A percentile compares a stretch with the other conserved stretches of the same genome.
Conservation (phyloP, 805 yeast genomes). For the Priceomyces carsonii region DNA sequence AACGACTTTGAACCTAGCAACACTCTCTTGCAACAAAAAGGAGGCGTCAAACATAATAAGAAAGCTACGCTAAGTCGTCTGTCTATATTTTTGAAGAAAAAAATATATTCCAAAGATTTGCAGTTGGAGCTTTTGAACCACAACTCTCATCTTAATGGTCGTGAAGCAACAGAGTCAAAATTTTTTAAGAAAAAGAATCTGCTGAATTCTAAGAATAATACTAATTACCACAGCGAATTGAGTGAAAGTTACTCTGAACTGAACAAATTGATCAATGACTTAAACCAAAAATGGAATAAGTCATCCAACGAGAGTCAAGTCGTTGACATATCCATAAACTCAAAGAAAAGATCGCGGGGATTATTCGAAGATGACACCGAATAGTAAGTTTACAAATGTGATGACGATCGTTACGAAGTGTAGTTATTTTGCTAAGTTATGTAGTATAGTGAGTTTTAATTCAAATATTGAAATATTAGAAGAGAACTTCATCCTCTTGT, state of each 20-base stretch:
- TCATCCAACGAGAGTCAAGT: conserved; percentile 14
- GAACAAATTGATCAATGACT: conserved; percentile 31
- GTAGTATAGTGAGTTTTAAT: too few relatives aligned
- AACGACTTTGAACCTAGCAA: too few relatives aligned
- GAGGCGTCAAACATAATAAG: too few relatives aligned
- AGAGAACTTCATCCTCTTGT: conserved; percentile 34
- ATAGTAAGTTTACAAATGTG: conserved; percentile 1
- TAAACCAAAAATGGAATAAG: conserved; percentile 44
- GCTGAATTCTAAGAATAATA: background rate
- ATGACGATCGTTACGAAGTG: conserved; percentile 8
- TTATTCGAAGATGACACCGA: conserved; percentile 17
- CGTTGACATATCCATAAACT: conserved; percentile 4
- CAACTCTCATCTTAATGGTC: conserved; percentile 6
- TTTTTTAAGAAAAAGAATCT: conserved; percentile 1
- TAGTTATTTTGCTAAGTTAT: conserved; percentile 3
- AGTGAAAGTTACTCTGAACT: conserved; percentile 22
- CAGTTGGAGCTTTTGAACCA: conserved; percentile 33
- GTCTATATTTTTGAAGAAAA: conserved; percentile 29
- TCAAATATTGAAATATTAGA: too few relatives aligned
- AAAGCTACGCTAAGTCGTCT: conserved; percentile 15
- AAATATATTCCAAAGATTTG: conserved; percentile 37
- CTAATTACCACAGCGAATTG: background rate
- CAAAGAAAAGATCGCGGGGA: conserved; percentile 17
- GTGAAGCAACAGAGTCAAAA: conserved; percentile 12
- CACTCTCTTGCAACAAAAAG: too few relatives aligned